A percentile compares a stretch with the other conserved stretches of the same genome.
Evolutionary conservation across 495 filamentous ascomycete species (phyloP).

Genomic region (Cercophora newfieldiana): DNA sequence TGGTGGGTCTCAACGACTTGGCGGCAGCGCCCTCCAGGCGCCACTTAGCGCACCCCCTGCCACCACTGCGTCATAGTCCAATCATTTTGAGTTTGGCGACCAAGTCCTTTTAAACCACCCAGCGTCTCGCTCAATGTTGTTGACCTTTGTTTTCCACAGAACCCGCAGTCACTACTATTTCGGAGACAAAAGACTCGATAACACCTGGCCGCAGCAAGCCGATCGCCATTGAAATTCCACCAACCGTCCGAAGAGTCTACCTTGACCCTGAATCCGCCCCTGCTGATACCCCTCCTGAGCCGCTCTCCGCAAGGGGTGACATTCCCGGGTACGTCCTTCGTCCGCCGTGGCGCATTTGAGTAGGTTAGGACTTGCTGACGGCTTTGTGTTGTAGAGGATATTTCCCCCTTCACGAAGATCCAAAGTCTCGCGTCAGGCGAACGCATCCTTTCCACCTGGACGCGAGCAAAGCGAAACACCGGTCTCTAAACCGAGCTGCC

Average conservation of each 20-base stretch:
- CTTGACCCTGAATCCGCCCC: slow-evolving; percentile 25
- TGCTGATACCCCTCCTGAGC: slow-evolving; percentile 41
- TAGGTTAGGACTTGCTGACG: neutral
- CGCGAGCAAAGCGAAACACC: slow-evolving; percentile 36
- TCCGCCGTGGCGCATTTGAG: neutral
- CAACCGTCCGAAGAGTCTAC: slow-evolving; percentile 32
- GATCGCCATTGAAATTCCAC: slow-evolving; percentile 50
- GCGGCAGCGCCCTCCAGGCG: neutral
- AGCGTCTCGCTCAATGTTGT: neutral
- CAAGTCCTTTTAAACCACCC: neutral
- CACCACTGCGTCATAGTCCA: slow-evolving; percentile 20
- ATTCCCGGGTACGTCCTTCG: slow-evolving; percentile 45
- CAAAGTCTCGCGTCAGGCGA: slow-evolving; percentile 35
- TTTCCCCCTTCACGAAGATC: slow-evolving; percentile 53
- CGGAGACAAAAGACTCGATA: neutral
- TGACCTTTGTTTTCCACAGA: slow-evolving; percentile 9
- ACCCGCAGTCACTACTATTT: neutral
- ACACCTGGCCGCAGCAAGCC: slow-evolving; percentile 35
- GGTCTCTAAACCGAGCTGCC: slow-evolving; percentile 33
- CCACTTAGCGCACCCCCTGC: slow-evolving; percentile 4
- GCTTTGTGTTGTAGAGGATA: slow-evolving; percentile 40
- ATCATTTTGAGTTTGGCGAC: neutral
- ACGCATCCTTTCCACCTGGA: slow-evolving; percentile 45
- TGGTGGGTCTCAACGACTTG: neutral
- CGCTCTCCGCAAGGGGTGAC: slow-evolving; percentile 53